Evolutionary conservation across 805 yeast species (phyloP), one percentile per base, ranked within the genome.

Genomic region (Saccharomycopsis fermentans): DNA sequence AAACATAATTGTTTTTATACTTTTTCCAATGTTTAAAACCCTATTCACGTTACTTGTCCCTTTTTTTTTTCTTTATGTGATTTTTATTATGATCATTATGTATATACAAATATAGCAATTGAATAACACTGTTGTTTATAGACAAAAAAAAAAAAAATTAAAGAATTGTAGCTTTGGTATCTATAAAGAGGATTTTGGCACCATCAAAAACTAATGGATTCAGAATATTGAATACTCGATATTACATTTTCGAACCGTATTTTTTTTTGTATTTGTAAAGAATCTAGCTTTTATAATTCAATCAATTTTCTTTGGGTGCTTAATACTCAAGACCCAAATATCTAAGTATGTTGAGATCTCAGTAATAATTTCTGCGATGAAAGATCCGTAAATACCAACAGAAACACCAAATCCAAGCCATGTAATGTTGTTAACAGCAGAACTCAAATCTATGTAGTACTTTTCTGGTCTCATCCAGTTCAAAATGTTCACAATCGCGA

Each of bases 321-420:
- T 90, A 67, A 90, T 89, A 40, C 86, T 78, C 65, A 91, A 79
- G 6, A 96, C 94, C 71, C 83, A 86, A 64, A 92, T 90, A 68
- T 90, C 97, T 65, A 92, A 76, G 67, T 81, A 90, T 2, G 78
- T 73, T 12, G 96, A 89, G 65, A 90, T 87, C 63, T 83, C 90
- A 71, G 83, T 81, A 65, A 92, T 83, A 65, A 88, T 83, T 63
- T 88, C 94, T 52, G 83, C 76, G 54, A 92, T 82, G 66, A 89
- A 86, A 73, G 83, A 76, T 35, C 80, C 74, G 75, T 86, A 88
- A 66, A 89, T 73, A 29, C 87, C 86, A 62, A 81, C 67, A 61
- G 90, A 77, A 58, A 87, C 61, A 19, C 90, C 86, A 57, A 82
- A 73, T n/a, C 89, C 87, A 54, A 80, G 65, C 84, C 87, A 82